Percentiles rank a stretch among this genome's conserved stretches.
phyloP scores from a whole-genome alignment of 2,329 filamentous ascomycete genomes.

The Calonectria fujianensis region DNA sequence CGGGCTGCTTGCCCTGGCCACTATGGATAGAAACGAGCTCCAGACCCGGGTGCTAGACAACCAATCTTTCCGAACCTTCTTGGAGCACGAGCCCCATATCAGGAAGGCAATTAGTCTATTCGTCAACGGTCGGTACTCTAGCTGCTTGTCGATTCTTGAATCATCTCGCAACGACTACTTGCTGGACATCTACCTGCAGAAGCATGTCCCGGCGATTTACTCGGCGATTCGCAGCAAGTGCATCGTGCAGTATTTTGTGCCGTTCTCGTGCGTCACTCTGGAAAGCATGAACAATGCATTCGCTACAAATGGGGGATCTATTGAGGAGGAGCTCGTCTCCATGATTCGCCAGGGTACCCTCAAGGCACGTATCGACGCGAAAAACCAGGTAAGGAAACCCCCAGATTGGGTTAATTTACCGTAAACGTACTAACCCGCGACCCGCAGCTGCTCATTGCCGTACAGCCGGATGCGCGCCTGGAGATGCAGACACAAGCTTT shows the following conservation, averaged over 20 bases:
- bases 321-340: slow-evolving; percentile 83
- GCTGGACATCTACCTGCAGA: slow-evolving; percentile 90
- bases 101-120: slow-evolving; percentile 93
- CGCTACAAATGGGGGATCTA: slow-evolving; percentile 74
- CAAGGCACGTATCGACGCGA: slow-evolving; percentile 88
- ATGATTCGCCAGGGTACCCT: slow-evolving; percentile 86
- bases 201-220: slow-evolving; percentile 83
- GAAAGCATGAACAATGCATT: slow-evolving; percentile 87
- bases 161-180: slow-evolving; percentile 89
- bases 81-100: slow-evolving; percentile 95
- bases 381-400: slow-evolving; percentile 77
- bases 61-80: slow-evolving; percentile 85
- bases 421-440: slow-evolving; percentile 39
- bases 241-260: slow-evolving; percentile 93
- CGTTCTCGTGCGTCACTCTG: slow-evolving; percentile 91
- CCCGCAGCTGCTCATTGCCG: slow-evolving; percentile 81
- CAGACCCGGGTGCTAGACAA: slow-evolving; percentile 87
- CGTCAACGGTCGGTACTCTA: slow-evolving; percentile 91
- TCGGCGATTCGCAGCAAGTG: slow-evolving; percentile 88
- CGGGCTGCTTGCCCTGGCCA: slow-evolving; percentile 90
- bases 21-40: slow-evolving; percentile 87
- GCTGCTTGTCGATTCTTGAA: slow-evolving; percentile 88
- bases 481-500: slow-evolving; percentile 83
- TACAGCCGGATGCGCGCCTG: slow-evolving; percentile 78
- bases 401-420: neutral